These are phyloP conservation scores for Pyrenopolyporus hunteri DNA, from an alignment of 495 filamentous ascomycete species.

Conservation along the genomic window DNA sequence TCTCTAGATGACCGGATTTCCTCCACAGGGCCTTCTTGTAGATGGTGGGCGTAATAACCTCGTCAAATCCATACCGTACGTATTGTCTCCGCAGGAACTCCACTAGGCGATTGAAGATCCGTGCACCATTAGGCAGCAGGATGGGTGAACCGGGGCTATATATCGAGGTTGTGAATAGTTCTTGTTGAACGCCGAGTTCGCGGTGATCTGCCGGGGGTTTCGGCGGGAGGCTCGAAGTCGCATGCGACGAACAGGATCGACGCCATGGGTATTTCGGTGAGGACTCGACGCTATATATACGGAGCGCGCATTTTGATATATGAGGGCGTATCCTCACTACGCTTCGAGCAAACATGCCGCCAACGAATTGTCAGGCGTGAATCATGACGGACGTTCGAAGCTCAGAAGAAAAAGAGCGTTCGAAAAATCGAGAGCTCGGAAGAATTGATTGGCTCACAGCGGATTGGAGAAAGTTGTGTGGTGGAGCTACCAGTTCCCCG, in stretches of 20 bases:
- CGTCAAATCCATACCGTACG: slow-evolving; percentile 83
- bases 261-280: slow-evolving; percentile 7
- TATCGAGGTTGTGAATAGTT: slow-evolving; percentile 76
- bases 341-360: slow-evolving; percentile 37
- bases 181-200: slow-evolving; percentile 69
- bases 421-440: slow-evolving; percentile 10
- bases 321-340: slow-evolving; percentile 27
- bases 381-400: slow-evolving; percentile 13
- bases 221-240: slow-evolving; percentile 33
- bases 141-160: slow-evolving; percentile 90
- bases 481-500: slow-evolving; percentile 9
- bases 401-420: background rate
- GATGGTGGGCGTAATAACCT: slow-evolving; percentile 91
- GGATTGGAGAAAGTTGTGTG: slow-evolving; percentile 5
- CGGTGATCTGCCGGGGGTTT: slow-evolving; percentile 67
- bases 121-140: slow-evolving; percentile 84
- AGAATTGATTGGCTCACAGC: slow-evolving; percentile 10
- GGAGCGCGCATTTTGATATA: slow-evolving; percentile 12
- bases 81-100: slow-evolving; percentile 88
- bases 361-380: slow-evolving; percentile 17
- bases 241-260: slow-evolving; percentile 45
- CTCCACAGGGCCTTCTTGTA: slow-evolving; percentile 93
- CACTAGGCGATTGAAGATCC: slow-evolving; percentile 85
- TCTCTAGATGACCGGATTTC: slow-evolving; percentile 88
- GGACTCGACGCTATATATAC: slow-evolving; percentile 18